Percentiles rank a stretch among this genome's conserved stretches.
Conservation (phyloP, 768 basidiomycete species). For the Pleurotus ostreatus region DNA sequence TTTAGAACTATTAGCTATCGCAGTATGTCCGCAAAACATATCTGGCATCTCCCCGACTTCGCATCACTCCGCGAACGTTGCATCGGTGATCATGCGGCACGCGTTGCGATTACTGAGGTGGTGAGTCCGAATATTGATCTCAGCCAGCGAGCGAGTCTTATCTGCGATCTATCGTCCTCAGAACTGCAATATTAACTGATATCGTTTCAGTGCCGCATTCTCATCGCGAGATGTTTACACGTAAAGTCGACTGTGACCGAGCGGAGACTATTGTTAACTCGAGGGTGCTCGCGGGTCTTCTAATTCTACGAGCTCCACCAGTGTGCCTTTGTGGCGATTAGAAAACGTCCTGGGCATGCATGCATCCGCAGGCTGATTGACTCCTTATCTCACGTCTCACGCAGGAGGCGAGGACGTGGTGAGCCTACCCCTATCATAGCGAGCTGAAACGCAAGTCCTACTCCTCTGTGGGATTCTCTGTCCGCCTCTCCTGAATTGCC, state of each 20-base stretch:
- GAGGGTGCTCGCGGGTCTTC: constrained; percentile 7
- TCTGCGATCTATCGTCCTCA: constrained; percentile 1
- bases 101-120: neutral
- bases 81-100: neutral
- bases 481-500: too few relatives aligned
- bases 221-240: neutral
- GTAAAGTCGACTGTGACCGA: constrained; percentile 5
- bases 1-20: neutral
- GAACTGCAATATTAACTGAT: neutral
- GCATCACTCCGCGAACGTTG: constrained; percentile 5
- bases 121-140: neutral
- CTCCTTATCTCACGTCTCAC: too few relatives aligned
- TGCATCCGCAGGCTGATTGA: too few relatives aligned
- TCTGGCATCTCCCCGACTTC: neutral
- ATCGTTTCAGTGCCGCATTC: neutral
- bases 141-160: neutral
- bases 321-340: constrained; percentile 3
- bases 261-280: neutral
- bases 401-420: too few relatives aligned
- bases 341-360: neutral
- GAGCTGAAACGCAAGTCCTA: too few relatives aligned
- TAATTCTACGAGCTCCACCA: neutral
- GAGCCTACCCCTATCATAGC: too few relatives aligned
- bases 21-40: constrained; percentile 10
- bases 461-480: too few relatives aligned